phyloP scores from a whole-genome alignment of 495 filamentous ascomycete species.

The Penicillium roqueforti region DNA sequence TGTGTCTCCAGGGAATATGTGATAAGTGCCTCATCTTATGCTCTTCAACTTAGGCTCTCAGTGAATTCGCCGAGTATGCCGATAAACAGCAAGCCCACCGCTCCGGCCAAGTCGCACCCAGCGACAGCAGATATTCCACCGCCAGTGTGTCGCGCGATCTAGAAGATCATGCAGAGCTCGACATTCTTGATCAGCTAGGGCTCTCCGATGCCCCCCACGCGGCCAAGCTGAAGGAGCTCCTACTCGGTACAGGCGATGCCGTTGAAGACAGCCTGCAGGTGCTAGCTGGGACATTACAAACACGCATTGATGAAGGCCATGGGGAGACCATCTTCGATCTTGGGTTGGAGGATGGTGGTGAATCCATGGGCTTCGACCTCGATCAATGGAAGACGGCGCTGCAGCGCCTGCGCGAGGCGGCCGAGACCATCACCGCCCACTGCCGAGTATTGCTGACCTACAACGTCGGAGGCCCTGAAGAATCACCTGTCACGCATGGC shows the following conservation, averaged over 20 bases:
- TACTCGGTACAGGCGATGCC: conserved; percentile 61
- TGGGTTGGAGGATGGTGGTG: conserved; percentile 86
- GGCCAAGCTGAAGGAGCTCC: conserved; percentile 68
- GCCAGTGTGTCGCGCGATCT: conserved; percentile 34
- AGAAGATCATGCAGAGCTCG: conserved; percentile 85
- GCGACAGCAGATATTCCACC: conserved; percentile 44
- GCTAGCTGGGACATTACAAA: conserved; percentile 57
- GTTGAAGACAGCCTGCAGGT: conserved; percentile 56
- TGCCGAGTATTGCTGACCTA: conserved; percentile 78
- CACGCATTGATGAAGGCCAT: conserved; percentile 76
- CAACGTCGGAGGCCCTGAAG: conserved; percentile 77
- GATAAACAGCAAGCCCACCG: conserved; percentile 83
- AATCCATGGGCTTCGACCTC: conserved; percentile 77
- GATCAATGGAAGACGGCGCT: conserved; percentile 78
- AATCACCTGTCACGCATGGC: conserved; percentile 55
- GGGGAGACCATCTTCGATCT: conserved; percentile 91
- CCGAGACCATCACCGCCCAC: conserved; percentile 64
- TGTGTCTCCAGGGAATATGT: conserved; percentile 13
- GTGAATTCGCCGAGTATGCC: conserved; percentile 97
- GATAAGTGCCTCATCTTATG: conserved; percentile 1
- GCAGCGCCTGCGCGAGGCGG: conserved; percentile 60
- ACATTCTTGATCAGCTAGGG: conserved; percentile 82
- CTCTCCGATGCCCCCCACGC: conserved; percentile 71
- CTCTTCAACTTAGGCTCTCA: conserved; percentile 62
- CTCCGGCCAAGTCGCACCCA: conserved; percentile 39